Evolutionary conservation across 805 yeast species (phyloP).

Genomic region (Nakazawaea anatomiae): DNA sequence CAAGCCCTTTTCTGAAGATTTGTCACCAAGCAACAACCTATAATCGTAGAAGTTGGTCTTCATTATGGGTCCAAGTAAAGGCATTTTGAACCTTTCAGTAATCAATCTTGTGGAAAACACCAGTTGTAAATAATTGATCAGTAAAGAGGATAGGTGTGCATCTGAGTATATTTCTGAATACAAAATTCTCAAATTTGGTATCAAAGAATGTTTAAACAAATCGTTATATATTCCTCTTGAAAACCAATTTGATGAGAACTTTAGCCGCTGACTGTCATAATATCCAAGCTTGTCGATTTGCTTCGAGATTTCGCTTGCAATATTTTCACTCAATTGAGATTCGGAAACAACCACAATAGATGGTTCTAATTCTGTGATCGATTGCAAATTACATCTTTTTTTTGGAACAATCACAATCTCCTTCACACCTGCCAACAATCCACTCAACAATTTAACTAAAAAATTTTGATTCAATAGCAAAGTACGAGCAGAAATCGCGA

Average conservation of each 20-base stretch:
- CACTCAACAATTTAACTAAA: conserved; percentile 32
- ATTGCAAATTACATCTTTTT: conserved; percentile 14
- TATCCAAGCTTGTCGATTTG: conserved; percentile 9
- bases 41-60: conserved; percentile 59
- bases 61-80: conserved; percentile 52
- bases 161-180: conserved; percentile 28
- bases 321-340: conserved; percentile 15
- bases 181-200: conserved; percentile 32
- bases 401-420: conserved; percentile 17
- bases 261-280: conserved; percentile 20
- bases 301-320: conserved; percentile 15
- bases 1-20: not conserved
- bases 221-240: conserved; percentile 43
- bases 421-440: conserved; percentile 29
- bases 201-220: conserved; percentile 20
- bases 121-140: conserved; percentile 35
- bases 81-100: conserved; percentile 38
- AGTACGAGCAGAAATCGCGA: not conserved
- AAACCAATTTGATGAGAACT: conserved; percentile 35
- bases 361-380: conserved; percentile 16
- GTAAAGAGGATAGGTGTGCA: conserved; percentile 12
- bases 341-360: conserved; percentile 27
- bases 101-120: conserved; percentile 44
- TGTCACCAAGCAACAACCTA: conserved; percentile 35
- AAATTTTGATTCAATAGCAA: conserved; percentile 18